Evolutionary conservation across 164 flowering plant genomes (phyloP), one percentile per base, ranked within the genome.

Genomic region (Umbilicus rupestris): DNA sequence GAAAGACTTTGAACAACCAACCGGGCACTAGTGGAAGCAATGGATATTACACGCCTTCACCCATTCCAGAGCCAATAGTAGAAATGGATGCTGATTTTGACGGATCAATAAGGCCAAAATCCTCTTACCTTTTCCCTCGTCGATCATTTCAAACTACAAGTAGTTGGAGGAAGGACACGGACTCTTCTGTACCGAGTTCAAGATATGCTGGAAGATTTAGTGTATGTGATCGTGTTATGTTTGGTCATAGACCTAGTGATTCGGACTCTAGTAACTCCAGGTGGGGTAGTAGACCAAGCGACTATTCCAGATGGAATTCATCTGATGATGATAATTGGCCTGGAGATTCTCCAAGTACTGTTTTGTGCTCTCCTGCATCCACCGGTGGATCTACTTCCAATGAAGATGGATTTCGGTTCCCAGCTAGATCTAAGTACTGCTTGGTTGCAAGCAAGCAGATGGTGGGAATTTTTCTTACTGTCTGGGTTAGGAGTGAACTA

Each of bases 311-410:
- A 73, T 82, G 83, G 86, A 87, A 85, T 62, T 84, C 85, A 0
- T 85, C 91, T 5, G 91, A 86, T 69, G 91, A 86, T 70, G 91
- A 86, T 67, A 81, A 80, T 75, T 80, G 79, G 12, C 79, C 80
- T 17, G 84, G 80, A 1, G 87, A 86, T 67, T 86, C 91, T n/a
- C 91, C 90, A 63, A 85, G 90, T 59, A 85, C 90, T 22, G 87
- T 81, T 6, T 67, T 84, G 20, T 72, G 66, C 64, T 84, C 89
- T 9, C 85, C 89, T 26, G 76, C 73, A 79, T 78, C 85, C 11
- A 67, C 65, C 64, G 68, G 74, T 45, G 82, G 77, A 26, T 71
- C 74, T 64, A 64, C 75, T 42, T 63, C 83, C n/a, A 64, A 24
- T 22, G 85, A 81, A 24, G 80, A 78, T 60, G 83, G 82, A n/a